These are phyloP conservation scores for Annona cherimola DNA, from an alignment of 164 flowering plant genomes.

Conservation along the genomic window DNA sequence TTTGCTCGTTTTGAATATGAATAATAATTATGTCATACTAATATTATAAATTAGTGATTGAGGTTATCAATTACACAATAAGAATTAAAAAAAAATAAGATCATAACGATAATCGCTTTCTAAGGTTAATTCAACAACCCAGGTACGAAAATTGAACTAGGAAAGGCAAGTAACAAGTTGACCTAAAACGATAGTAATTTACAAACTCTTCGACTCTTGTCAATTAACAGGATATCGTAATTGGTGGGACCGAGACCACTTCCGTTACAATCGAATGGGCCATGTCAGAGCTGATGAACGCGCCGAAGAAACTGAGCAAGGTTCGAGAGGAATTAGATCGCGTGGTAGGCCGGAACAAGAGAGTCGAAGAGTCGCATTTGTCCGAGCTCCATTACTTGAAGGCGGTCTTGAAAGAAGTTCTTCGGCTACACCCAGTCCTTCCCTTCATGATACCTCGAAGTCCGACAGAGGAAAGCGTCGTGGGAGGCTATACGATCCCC, in stretches of 20 bases:
- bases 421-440: conserved; percentile 29
- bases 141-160: no score
- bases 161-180: no score
- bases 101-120: no score
- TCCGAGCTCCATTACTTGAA: conserved; percentile 27
- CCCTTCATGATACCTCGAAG: conserved; percentile 25
- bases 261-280: conserved; percentile 27
- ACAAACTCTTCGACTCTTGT: no score
- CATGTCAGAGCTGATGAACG: conserved; percentile 24
- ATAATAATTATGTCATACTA: no score
- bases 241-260: conserved; percentile 29
- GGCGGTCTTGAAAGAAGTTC: conserved; percentile 36
- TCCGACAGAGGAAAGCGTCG: conserved; percentile 10
- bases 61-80: no score
- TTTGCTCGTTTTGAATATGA: no score
- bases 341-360: conserved; percentile 18
- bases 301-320: conserved; percentile 15
- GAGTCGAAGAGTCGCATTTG: conserved; percentile 24
- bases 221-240: conserved; percentile 18
- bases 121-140: no score
- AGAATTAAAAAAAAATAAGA: no score
- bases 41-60: no score
- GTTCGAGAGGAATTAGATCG: conserved; percentile 24
- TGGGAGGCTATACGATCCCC: conserved; percentile 35
- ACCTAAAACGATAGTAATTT: no score